Evolutionary conservation across 176 grass and related monocot genomes (phyloP), one percentile per base, ranked within the genome.

Genomic region (Lolium multiflorum): DNA sequence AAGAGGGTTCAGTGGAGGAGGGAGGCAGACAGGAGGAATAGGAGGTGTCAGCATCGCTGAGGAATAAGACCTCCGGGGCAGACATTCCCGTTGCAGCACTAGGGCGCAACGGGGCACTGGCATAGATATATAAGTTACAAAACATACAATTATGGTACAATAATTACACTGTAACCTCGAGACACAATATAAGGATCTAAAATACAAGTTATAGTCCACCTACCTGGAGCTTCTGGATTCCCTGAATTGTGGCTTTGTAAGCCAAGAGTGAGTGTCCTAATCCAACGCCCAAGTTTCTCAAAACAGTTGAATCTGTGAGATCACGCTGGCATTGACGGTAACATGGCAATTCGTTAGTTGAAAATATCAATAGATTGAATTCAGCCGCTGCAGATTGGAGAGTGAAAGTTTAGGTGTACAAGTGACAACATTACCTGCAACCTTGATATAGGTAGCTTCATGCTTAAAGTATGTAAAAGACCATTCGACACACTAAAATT

Each of bases 141-240:
- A 78, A 43, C 9, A 74, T 47, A 71, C 51, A n/a, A 35, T 14
- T 49, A 68, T 17, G 3, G 49, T 67, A 59, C 21, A 84, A 41
- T 17, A 59, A 81, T 47, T 73, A 47, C 21, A 87, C 62, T 68
- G 14, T 31, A 65, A 31, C 62, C 12, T 31, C 25, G 88, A 79
- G 80, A 18, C n/a, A 71, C 58, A 52, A 78, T 17, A 84, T 35
- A 50, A 83, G 9, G 58, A 55, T 17, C 69, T 51, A 75, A 46
- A 67, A 61, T 59, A 75, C 13, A 79, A 63, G 65, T 26, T 72
- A 5, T 50, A 13, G 21, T 47, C 28, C 57, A 79, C 78, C 78
- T 70, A 96, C 97, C 97, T 96, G 84, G 14, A 99, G 85, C 87
- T 99, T 96, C 39, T 89, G 90, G 82, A 99, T 96, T 96, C 97